Percentiles rank a stretch among this genome's conserved stretches.
Conservation (phyloP, 768 basidiomycete species). For the Tricholoma furcatifolium region DNA sequence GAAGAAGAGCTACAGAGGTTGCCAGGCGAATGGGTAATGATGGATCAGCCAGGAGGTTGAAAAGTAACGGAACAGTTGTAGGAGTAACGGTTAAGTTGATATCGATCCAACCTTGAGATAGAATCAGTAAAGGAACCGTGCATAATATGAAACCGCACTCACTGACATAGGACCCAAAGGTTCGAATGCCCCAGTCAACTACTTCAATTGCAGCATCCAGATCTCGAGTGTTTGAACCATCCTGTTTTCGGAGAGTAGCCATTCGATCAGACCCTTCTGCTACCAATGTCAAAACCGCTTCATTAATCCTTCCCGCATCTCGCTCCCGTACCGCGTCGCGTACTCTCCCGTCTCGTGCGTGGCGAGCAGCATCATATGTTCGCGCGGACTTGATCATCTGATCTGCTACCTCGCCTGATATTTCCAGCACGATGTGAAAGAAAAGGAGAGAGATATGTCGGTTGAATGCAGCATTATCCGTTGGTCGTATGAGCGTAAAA, state of each 20-base stretch:
- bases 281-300: conserved; percentile 82
- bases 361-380: conserved; percentile 63
- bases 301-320: conserved; percentile 84
- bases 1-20: conserved; percentile 73
- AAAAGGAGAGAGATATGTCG: conserved; percentile 84
- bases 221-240: conserved; percentile 45
- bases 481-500: conserved; percentile 67
- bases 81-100: conserved; percentile 95
- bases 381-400: conserved; percentile 89
- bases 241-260: conserved; percentile 48
- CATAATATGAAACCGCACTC: conserved; percentile 33
- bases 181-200: conserved; percentile 89
- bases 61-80: conserved; percentile 80
- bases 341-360: conserved; percentile 79
- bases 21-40: conserved; percentile 81
- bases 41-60: conserved; percentile 75
- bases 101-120: conserved; percentile 86
- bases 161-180: conserved; percentile 95
- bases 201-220: conserved; percentile 67
- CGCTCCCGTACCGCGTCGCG: conserved; percentile 88
- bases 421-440: conserved; percentile 90
- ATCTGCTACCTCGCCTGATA: conserved; percentile 97
- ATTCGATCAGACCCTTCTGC: conserved; percentile 66
- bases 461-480: conserved; percentile 68
- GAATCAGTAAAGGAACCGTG: neutral